phyloP scores from a whole-genome alignment of 805 yeast genomes.

The Torulaspora microellipsoides region DNA sequence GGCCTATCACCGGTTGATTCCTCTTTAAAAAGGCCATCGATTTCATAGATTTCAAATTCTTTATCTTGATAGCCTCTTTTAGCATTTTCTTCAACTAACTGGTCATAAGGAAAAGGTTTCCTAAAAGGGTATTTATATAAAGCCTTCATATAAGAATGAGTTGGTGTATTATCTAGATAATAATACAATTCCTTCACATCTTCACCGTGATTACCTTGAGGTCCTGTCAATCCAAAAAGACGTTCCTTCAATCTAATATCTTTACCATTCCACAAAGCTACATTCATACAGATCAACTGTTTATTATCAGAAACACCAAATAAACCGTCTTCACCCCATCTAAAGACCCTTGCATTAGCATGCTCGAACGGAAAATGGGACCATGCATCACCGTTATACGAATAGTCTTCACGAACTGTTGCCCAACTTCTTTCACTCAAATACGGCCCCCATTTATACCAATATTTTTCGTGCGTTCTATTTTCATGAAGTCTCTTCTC shows the following conservation, averaged over 20 bases:
- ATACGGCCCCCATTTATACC: slow-evolving; percentile 92
- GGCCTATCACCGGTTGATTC: slow-evolving; percentile 49
- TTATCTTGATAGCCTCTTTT: slow-evolving; percentile 60
- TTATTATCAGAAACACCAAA: slow-evolving; percentile 86
- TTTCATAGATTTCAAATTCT: slow-evolving; percentile 82
- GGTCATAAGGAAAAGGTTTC: slow-evolving; percentile 69
- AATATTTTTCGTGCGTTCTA: slow-evolving; percentile 44
- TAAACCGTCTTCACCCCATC: slow-evolving; percentile 96
- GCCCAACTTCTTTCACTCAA: slow-evolving; percentile 85
- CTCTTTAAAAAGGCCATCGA: slow-evolving; percentile 58
- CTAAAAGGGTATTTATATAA: slow-evolving; percentile 89
- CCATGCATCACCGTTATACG: slow-evolving; percentile 88
- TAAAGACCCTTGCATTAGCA: slow-evolving; percentile 69
- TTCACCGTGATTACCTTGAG: slow-evolving; percentile 94
- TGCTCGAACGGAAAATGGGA: slow-evolving; percentile 80
- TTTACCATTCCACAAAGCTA: slow-evolving; percentile 89
- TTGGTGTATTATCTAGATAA: slow-evolving; percentile 86
- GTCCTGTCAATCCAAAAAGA: slow-evolving; percentile 83
- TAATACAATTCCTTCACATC: slow-evolving; percentile 85
- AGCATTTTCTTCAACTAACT: slow-evolving; percentile 63
- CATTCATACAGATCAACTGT: slow-evolving; percentile 67
- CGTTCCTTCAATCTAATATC: slow-evolving; percentile 83
- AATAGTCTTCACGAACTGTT: slow-evolving; percentile 83
- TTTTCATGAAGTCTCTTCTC: slow-evolving; percentile 37
- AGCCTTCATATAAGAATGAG: slow-evolving; percentile 89